Conservation (phyloP, 306 rosid species). For the Trifolium pratense region DNA sequence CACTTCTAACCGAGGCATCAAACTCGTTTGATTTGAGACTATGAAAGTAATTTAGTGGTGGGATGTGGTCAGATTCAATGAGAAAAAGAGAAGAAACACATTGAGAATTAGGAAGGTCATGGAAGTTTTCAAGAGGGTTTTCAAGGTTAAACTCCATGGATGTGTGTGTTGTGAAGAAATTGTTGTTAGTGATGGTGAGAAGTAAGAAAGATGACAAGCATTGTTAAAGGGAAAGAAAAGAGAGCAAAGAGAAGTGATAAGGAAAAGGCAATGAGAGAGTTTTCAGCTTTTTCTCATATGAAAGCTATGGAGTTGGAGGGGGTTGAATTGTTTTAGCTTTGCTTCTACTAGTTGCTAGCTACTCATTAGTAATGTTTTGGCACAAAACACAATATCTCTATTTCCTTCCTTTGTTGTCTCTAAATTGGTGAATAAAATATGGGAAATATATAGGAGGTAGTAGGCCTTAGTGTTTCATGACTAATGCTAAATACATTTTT, state of each 20-base stretch:
- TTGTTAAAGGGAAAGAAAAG: slow-evolving; percentile 36
- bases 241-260: slow-evolving; percentile 14
- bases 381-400: slow-evolving; percentile 34
- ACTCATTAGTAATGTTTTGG: slow-evolving; percentile 40
- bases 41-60: slow-evolving; percentile 59
- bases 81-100: slow-evolving; percentile 64
- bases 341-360: slow-evolving; percentile 12
- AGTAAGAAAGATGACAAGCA: slow-evolving; percentile 40
- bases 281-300: slow-evolving; percentile 47
- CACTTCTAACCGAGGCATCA: slow-evolving; percentile 58
- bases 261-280: slow-evolving; percentile 40
- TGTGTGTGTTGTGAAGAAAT: neutral
- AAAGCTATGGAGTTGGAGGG: slow-evolving; percentile 40
- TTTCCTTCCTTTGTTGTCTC: slow-evolving; percentile 15
- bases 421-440: slow-evolving; percentile 55
- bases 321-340: slow-evolving; percentile 44
- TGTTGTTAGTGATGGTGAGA: slow-evolving; percentile 30
- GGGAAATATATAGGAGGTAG: slow-evolving; percentile 14
- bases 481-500: too few species aligned
- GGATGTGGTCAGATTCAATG: slow-evolving; percentile 83
- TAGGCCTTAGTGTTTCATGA: too few species aligned
- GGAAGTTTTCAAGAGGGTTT: slow-evolving; percentile 72
- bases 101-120: slow-evolving; percentile 49
- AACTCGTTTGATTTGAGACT: slow-evolving; percentile 55
- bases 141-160: slow-evolving; percentile 92